phyloP scores from a whole-genome alignment of 139 green algal species.

The Chlamydomonas sp. region DNA sequence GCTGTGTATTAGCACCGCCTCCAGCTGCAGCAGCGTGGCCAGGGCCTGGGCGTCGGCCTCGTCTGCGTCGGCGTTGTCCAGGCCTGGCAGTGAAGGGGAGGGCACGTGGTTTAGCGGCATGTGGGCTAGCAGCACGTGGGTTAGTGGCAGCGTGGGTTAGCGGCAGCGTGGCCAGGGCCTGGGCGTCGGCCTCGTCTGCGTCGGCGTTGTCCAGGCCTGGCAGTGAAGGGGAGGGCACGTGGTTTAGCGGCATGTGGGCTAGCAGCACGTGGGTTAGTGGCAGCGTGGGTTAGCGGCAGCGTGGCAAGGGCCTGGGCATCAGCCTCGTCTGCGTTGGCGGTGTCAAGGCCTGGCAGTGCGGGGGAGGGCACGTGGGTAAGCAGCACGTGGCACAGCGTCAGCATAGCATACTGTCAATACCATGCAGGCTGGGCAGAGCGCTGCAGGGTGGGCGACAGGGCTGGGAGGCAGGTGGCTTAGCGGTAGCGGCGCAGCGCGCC shows the following conservation, averaged over 20 bases:
- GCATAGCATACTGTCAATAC: no score
- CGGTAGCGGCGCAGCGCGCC: slow-evolving; percentile 25
- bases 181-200: neutral
- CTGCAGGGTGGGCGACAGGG: no score
- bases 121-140: slow-evolving; percentile 33
- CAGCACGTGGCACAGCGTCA: neutral
- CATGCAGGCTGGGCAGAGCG: no score
- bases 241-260: neutral
- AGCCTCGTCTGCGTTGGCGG: neutral
- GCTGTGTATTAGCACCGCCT: slow-evolving; percentile 27
- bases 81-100: neutral
- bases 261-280: slow-evolving; percentile 20
- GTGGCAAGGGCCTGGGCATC: slow-evolving; percentile 34
- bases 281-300: slow-evolving; percentile 34
- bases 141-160: no score
- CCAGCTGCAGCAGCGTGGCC: slow-evolving; percentile 48
- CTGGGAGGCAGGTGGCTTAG: slow-evolving; percentile 1
- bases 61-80: neutral
- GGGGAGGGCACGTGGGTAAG: neutral
- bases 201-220: neutral
- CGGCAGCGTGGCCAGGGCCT: slow-evolving; percentile 41
- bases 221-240: neutral
- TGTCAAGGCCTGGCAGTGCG: neutral
- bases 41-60: slow-evolving; percentile 31
- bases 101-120: no score